A percentile compares a stretch with the other conserved stretches of the same genome.
Conservation (phyloP, 768 basidiomycete genomes). For the Imleria badia region DNA sequence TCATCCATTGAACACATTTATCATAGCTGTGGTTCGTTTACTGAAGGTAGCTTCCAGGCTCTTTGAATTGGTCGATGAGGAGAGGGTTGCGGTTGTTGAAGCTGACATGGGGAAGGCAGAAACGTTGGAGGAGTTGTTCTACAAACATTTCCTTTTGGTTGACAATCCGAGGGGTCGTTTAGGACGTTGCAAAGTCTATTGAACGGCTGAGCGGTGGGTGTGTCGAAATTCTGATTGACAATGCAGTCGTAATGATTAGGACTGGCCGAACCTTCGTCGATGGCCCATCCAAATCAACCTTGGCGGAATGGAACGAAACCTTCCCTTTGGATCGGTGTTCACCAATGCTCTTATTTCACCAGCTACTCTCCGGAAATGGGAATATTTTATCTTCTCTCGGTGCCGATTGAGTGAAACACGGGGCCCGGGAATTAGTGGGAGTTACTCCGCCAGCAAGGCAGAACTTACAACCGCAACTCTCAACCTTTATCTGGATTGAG, state of each 20-base stretch:
- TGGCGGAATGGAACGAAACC: slow-evolving; percentile 6
- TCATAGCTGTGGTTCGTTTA: slow-evolving; percentile 3
- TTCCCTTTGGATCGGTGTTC: slow-evolving; percentile 3
- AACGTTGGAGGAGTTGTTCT: not conserved
- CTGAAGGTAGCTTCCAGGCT: not conserved
- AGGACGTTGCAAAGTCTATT: slow-evolving; percentile 1
- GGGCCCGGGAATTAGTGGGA: not conserved
- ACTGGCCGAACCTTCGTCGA: not conserved
- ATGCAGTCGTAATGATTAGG: slow-evolving; percentile 1
- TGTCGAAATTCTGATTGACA: slow-evolving; percentile 1
- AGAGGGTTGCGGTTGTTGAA: slow-evolving; percentile 2
- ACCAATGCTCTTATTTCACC: slow-evolving; percentile 5
- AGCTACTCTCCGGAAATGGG: not conserved
- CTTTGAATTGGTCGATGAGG: not conserved
- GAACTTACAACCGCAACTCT: slow-evolving; percentile 1
- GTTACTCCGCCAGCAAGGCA: slow-evolving; percentile 8
- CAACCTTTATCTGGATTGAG: slow-evolving; percentile 4
- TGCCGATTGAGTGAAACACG: slow-evolving; percentile 1
- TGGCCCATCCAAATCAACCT: slow-evolving; percentile 3
- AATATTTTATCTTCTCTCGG: slow-evolving; percentile 5
- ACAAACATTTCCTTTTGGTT: not conserved
- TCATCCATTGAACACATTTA: not conserved
- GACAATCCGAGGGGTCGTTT: not conserved
- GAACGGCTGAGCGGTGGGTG: not conserved
- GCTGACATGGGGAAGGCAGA: slow-evolving; percentile 4